These are phyloP conservation scores for Colletotrichum camelliae DNA, from an alignment of 2,329 filamentous ascomycete genomes.

Conservation along the genomic window DNA sequence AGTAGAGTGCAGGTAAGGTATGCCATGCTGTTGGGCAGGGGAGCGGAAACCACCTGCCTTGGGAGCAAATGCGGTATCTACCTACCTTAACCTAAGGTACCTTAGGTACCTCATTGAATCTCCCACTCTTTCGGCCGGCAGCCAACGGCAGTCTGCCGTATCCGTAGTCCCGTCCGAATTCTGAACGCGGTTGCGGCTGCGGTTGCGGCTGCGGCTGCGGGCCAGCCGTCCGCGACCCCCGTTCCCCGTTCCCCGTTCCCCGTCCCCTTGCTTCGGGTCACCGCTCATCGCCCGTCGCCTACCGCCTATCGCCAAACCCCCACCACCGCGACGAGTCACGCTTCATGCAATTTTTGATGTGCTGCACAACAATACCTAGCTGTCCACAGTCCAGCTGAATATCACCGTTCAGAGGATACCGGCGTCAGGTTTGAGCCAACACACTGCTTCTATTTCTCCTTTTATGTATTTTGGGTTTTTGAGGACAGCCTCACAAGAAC, in stretches of 20 bases:
- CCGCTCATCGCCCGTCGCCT: background rate
- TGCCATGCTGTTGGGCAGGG: background rate
- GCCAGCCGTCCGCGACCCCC: background rate
- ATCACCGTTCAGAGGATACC: background rate
- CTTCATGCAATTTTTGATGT: background rate
- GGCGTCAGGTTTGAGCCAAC: background rate
- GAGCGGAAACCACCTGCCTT: background rate
- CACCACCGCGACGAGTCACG: background rate
- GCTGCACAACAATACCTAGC: background rate
- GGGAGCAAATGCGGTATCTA: background rate
- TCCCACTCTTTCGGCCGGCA: slow-evolving; percentile 3
- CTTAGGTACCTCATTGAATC: background rate
- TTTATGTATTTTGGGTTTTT: background rate
- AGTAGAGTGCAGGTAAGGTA: background rate
- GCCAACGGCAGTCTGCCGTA: background rate
- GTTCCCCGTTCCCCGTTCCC: background rate
- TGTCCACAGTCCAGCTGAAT: background rate
- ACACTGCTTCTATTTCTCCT: background rate
- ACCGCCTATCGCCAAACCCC: background rate
- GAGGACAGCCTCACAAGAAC: background rate
- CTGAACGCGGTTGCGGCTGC: background rate
- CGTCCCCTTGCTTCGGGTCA: background rate
- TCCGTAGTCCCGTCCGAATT: background rate
- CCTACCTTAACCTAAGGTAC: no score
- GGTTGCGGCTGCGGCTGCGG: background rate